Percentiles rank a stretch among this genome's conserved stretches.
Conservation (phyloP, 2,329 filamentous ascomycete species). For the Exutisphaerella laricina region DNA sequence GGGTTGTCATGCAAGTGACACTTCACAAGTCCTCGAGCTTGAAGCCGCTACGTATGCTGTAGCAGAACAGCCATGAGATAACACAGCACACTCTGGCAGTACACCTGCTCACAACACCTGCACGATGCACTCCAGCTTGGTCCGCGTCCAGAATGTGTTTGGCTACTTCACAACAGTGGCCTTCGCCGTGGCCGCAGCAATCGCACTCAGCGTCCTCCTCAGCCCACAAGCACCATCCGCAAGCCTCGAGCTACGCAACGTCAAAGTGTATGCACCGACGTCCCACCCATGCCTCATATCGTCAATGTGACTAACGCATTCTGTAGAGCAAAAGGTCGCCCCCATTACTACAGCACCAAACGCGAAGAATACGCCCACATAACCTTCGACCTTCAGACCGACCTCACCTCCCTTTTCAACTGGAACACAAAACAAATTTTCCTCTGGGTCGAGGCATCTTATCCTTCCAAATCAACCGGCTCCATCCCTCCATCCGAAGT, state of each 20-base stretch:
- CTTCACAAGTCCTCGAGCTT: not conserved
- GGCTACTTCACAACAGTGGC: slow-evolving; percentile 96
- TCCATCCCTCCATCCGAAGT: slow-evolving; percentile 52
- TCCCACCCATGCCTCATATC: slow-evolving; percentile 15
- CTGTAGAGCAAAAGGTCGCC: slow-evolving; percentile 76
- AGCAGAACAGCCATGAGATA: slow-evolving; percentile 4
- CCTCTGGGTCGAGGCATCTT: slow-evolving; percentile 83
- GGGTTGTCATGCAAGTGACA: too few relatives aligned
- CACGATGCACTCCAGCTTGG: slow-evolving; percentile 81
- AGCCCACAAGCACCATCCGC: slow-evolving; percentile 63
- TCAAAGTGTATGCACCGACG: slow-evolving; percentile 89
- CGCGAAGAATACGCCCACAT: slow-evolving; percentile 95
- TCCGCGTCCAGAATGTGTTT: slow-evolving; percentile 85
- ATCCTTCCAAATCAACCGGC: slow-evolving; percentile 42
- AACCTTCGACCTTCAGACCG: slow-evolving; percentile 86
- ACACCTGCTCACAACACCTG: slow-evolving; percentile 9
- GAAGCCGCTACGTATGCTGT: not conserved
- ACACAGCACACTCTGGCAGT: not conserved
- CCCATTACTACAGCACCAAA: slow-evolving; percentile 91
- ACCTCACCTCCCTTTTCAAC: slow-evolving; percentile 87
- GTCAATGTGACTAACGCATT: not conserved
- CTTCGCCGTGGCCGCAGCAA: slow-evolving; percentile 70
- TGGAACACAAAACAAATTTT: slow-evolving; percentile 99
- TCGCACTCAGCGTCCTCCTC: slow-evolving; percentile 73
- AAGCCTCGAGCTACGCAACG: slow-evolving; percentile 62